Base-by-base conservation (phyloP, 352 stramenopile species). In the Lagenidium giganteum region DNA sequence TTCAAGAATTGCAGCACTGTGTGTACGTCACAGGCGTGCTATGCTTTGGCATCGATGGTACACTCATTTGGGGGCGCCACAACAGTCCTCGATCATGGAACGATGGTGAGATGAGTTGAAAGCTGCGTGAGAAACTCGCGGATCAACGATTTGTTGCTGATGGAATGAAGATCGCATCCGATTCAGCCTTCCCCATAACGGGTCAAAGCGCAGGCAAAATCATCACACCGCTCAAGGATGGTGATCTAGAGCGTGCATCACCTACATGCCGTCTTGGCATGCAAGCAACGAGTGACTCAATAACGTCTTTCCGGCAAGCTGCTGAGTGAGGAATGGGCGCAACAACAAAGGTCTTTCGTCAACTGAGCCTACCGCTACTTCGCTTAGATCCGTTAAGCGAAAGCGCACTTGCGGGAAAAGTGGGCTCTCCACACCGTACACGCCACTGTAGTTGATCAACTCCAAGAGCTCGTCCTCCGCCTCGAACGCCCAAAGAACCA, bases 291-390 rank as follows among this genome's bases (percentile, higher is more conserved):
- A 37, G 37, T 14, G 24, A 32, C 20, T 8, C 20, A 6, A 56
- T 56, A 16, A 43, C 29, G 8, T 44, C 48, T 3, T 12, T 49
- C 4, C 35, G 37, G 3, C 48, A 56, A 29, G 34, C 48, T 6
- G 48, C 48, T 41, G 48, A 56, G 27, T 56, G 48, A 40, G 48
- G 37, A 6, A 56, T 56, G 48, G 48, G 39, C 16, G 43, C 43
- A 11, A 28, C 32, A 8, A 31, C 29, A n/a, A 51, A 51, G 20
- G 43, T 51, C 25, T 51, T 46, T 23, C 20, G 43, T 16, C 26
- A 31, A 18, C 23, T 51, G 5, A 22, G 25, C 13, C 33, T 51
- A 7, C 29, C 29, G 14, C 16, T 51, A 29, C 43, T 31, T n/a
- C n/a, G n/a, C n/a, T n/a, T n/a, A n/a, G n/a, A n/a, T n/a, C n/a